Conservation (phyloP, 352 stramenopile genomes). For the Globisporangium recalcitrans region DNA sequence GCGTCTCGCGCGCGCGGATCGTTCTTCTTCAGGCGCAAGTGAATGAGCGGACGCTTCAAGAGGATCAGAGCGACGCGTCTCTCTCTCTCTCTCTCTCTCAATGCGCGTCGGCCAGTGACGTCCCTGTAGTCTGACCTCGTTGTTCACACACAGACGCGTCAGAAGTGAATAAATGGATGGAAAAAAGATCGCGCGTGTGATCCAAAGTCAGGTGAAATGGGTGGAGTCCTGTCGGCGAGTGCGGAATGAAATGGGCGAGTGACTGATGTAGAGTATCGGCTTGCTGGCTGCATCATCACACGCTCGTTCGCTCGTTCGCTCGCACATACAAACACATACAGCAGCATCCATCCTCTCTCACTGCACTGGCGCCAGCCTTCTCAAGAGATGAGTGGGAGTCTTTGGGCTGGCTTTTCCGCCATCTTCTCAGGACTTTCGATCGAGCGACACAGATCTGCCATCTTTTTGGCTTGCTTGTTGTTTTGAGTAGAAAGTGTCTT, state of each 20-base stretch:
- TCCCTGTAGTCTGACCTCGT: neutral
- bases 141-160: neutral
- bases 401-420: neutral
- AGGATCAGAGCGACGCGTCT: neutral
- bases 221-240: slow-evolving; percentile 6
- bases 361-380: neutral
- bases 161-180: neutral
- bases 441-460: neutral
- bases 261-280: neutral
- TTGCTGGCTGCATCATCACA: neutral
- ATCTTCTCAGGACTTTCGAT: too few relatives aligned
- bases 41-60: neutral
- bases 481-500: neutral
- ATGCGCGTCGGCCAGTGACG: neutral
- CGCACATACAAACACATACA: neutral
- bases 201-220: slow-evolving; percentile 6
- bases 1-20: neutral
- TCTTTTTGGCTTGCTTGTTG: neutral
- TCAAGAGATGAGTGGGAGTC: neutral
- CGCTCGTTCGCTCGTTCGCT: neutral
- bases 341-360: neutral
- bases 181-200: neutral
- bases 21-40: neutral
- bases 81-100: neutral
- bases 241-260: neutral